Evolutionary conservation across 2,329 filamentous ascomycete species (phyloP).

Genomic region (Monosporascus cannonballus): DNA sequence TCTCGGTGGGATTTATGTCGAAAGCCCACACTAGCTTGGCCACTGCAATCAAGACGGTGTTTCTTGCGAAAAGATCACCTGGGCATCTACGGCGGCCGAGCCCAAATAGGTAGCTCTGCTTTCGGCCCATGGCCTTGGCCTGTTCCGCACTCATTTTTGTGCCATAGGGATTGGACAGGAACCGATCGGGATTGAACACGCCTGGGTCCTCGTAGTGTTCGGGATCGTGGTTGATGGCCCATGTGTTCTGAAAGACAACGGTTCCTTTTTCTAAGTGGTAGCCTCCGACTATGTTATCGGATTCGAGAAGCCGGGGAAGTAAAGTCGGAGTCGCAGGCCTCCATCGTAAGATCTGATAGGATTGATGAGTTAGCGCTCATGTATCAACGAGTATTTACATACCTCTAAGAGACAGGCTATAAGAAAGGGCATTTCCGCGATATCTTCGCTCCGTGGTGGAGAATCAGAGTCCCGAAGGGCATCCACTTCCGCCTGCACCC

Average conservation of each 20-base stretch:
- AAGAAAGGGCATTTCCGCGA: conserved; percentile 8
- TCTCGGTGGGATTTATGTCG: neutral
- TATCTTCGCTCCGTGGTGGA: conserved; percentile 5
- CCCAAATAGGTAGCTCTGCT: conserved; percentile 4
- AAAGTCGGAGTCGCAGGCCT: conserved; percentile 7
- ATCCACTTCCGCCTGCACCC: conserved; percentile 12
- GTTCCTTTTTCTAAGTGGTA: conserved; percentile 17
- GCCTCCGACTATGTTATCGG: conserved; percentile 11
- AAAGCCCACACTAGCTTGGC: conserved; percentile 7
- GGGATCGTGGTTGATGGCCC: conserved; percentile 19
- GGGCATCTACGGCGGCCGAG: conserved; percentile 5
- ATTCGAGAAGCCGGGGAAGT: conserved; percentile 8
- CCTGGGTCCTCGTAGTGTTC: conserved; percentile 11
- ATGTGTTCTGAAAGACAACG: conserved; percentile 37
- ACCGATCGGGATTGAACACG: conserved; percentile 12
- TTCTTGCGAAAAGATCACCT: conserved; percentile 5
- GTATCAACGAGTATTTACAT: neutral
- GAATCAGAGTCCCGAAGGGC: conserved; percentile 2
- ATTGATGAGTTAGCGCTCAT: neutral
- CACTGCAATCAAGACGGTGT: neutral
- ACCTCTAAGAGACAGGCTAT: conserved; percentile 14
- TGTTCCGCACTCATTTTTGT: neutral
- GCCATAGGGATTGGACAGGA: conserved; percentile 4
- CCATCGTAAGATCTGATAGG: conserved; percentile 10
- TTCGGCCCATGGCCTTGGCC: conserved; percentile 1